Evolutionary conservation across 352 stramenopile species (phyloP), one percentile per base, ranked within the genome.

Genomic region (Phytophthora chlamydospora): DNA sequence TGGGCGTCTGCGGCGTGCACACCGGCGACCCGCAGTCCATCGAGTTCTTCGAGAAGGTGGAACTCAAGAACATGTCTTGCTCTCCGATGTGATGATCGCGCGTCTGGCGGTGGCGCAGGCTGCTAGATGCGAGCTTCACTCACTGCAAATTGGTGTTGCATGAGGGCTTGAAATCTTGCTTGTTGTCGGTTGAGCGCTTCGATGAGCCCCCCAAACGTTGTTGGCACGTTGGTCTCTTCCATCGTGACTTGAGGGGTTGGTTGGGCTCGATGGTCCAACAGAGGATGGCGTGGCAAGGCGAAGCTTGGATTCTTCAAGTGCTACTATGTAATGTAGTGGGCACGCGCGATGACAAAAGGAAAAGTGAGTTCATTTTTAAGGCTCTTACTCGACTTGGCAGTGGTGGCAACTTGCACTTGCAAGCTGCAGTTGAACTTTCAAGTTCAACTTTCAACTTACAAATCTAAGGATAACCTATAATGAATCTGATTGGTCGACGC

Each of bases 1-100:
- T 56, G 35, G 35, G 48, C 48, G 36, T 56, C 48, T 56, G 48
- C 21, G 34, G 48, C 35, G 48, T 46, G 48, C 48, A 56, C 34
- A 35, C 35, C 34, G 48, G 48, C 16, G 48, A 56, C 48, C 48
- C 48, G 48, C 34, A 46, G 35, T 56, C 48, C 9, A 56, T 56
- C 48, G 48, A 56, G 48, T 56, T 56, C 35, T 56, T 56, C 48
- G 48, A 56, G 48, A 46, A 44, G n/a, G 48, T 56, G 35, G 48
- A 35, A 34, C 48, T 56, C 35, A 45, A 38, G 35, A 46, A 56
- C 38, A 35, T 56, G 35, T 56, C 48, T 17, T 56, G 48, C 48
- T 56, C 48, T 38, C 48, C 48, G 35, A 44, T 56, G 48, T 56
- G 35, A 46, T 56, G 35, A 56, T 56, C 48, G 48, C 48, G 24